Conservation (phyloP, 1,284 basidiomycete genomes). For the Sporisorium iseilematis-ciliati region DNA sequence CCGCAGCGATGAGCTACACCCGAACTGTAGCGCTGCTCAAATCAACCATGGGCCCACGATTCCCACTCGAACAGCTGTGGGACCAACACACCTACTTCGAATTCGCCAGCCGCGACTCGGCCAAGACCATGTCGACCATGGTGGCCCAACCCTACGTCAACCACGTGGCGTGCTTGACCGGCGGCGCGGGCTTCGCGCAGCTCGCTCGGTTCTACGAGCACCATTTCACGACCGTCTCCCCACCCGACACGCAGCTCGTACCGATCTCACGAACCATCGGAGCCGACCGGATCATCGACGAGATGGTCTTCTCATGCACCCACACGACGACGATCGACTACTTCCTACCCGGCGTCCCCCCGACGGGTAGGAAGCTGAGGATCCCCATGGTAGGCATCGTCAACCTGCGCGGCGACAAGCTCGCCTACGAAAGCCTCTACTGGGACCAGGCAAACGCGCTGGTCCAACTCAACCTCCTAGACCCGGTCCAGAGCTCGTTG, state of each 20-base stretch:
- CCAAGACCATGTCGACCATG: constrained; percentile 44
- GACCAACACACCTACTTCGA: constrained; percentile 46
- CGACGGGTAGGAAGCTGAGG: constrained; percentile 23
- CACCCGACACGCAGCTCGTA: constrained; percentile 23
- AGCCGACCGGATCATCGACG: constrained; percentile 36
- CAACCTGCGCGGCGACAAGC: constrained; percentile 42
- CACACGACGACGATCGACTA: constrained; percentile 42
- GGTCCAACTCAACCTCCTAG: constrained; percentile 24
- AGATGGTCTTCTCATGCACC: constrained; percentile 41
- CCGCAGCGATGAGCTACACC: constrained; percentile 33
- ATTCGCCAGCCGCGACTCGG: constrained; percentile 31
- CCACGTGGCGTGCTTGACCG: constrained; percentile 41
- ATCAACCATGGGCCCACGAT: constrained; percentile 34
- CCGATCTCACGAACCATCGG: constrained; percentile 32
- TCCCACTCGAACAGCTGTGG: constrained; percentile 43
- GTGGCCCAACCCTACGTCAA: constrained; percentile 39
- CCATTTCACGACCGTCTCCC: constrained; percentile 34
- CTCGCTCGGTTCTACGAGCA: constrained; percentile 38
- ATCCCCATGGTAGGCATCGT: constrained; percentile 47
- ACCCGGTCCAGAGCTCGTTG: constrained; percentile 21
- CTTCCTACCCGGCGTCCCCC: constrained; percentile 36
- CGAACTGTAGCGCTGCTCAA: constrained; percentile 32
- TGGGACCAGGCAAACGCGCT: constrained; percentile 43
- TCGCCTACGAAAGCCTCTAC: constrained; percentile 42
- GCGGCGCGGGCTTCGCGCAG: constrained; percentile 28